Base-by-base conservation (phyloP, 139 green algal genomes). In the Micractinium sp. region DNA sequence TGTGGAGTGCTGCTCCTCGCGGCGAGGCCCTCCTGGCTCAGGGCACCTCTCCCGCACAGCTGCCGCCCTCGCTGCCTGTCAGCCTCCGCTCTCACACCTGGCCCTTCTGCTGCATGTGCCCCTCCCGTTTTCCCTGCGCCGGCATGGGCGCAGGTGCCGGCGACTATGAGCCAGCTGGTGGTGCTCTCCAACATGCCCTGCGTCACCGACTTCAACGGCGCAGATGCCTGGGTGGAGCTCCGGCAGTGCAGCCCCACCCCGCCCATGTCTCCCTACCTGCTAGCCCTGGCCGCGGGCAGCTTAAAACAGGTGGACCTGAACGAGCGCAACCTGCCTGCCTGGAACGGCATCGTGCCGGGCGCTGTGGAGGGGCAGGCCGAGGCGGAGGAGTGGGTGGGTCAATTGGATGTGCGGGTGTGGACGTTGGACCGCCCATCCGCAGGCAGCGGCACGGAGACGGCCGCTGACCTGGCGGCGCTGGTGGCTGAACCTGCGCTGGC, bases 231-330 rank as follows among this genome's bases (percentile, higher is more conserved):
- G 22, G 0, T 56, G 18, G 29, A n/a, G 15, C 1, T 67, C 39
- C 27, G 69, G 9, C 12, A 67, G 3, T 92, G 92, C 56, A 56
- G 90, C 61, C 61, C 87, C 35, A 93, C 91, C 0, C 89, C 90
- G 14, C 61, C n/a, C n/a, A 94, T 95, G 91, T 89, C 90, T 13
- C 41, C 90, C 19, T 94, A 94, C 88, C 75, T 90, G 19, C 85
- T 93, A 69, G 89, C 90, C 23, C 5, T 94, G 25, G 91, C 85
- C 0, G 87, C 90, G 0, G 92, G 90, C n/a, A 27, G 81, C 13
- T 47, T 94, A 38, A 71, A 83, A 0, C 71, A 69, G n/a, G n/a
- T 86, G 1, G 76, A 83, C 76, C 69, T 85, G 80, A 85, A 83
- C 12, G 36, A 33, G 61, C 29, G 33, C 61, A 36, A 31, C 0